phyloP scores from a whole-genome alignment of 202 grass and related monocot genomes.

The Digitaria exilis region DNA sequence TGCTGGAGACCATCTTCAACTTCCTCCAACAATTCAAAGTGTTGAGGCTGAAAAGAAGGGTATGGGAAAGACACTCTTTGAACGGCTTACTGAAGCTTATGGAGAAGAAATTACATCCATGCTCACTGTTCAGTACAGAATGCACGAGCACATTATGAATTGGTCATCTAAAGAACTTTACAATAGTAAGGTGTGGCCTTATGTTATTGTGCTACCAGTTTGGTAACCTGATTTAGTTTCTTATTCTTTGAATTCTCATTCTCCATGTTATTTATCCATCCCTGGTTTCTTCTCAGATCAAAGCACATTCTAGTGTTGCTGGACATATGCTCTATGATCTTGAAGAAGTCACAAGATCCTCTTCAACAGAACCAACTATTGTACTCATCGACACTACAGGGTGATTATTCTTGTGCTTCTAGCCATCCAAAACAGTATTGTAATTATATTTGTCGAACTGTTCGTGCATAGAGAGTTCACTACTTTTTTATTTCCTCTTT shows the following conservation, averaged over 20 bases:
- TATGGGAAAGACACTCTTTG: constrained; percentile 93
- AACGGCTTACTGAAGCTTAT: constrained; percentile 78
- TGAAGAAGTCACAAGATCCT: constrained; percentile 73
- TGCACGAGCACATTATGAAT: constrained; percentile 94
- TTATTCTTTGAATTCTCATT: background rate
- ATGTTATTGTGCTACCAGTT: constrained; percentile 3
- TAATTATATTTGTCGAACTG: background rate
- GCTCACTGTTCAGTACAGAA: constrained; percentile 94
- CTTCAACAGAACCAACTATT: constrained; percentile 85
- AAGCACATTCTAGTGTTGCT: constrained; percentile 81
- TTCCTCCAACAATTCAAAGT: constrained; percentile 95
- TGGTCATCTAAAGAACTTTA: constrained; percentile 99
- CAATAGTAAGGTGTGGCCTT: constrained; percentile 68
- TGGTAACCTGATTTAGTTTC: constrained; percentile 2
- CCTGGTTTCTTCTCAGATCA: constrained; percentile 61
- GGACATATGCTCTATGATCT: constrained; percentile 87
- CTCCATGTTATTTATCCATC: constrained; percentile 13
- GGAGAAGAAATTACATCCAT: constrained; percentile 80
- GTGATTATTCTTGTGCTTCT: constrained; percentile 44
- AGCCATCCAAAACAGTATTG: background rate
- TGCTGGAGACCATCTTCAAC: constrained; percentile 95
- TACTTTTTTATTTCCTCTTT: background rate
- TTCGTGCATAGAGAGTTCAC: background rate
- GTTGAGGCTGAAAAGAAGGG: constrained; percentile 92
- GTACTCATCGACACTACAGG: constrained; percentile 96